phyloP scores from a whole-genome alignment of 352 stramenopile genomes.

The Pythium aquatile region DNA sequence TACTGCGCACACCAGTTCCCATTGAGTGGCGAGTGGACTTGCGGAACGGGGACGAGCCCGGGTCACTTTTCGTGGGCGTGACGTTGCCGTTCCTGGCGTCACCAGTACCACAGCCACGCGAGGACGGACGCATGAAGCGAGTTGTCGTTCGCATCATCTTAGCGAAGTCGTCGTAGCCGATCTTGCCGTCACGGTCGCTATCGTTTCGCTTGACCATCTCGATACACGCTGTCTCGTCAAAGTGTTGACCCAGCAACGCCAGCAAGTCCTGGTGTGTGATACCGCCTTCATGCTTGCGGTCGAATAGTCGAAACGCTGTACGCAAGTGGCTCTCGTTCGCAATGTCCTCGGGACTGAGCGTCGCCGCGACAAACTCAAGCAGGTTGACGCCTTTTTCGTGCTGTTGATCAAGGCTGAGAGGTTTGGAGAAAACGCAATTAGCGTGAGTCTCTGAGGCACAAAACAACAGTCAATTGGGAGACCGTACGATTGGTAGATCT shows the following conservation, averaged over 20 bases:
- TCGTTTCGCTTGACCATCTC: constrained; percentile 70
- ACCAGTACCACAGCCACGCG: constrained; percentile 9
- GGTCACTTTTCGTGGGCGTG: constrained; percentile 21
- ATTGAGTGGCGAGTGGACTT: constrained; percentile 21
- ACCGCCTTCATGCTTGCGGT: constrained; percentile 53
- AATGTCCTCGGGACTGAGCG: constrained; percentile 57
- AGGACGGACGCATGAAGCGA: constrained; percentile 10
- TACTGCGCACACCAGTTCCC: constrained; percentile 14
- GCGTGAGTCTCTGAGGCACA: neutral
- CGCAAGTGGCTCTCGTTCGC: constrained; percentile 52
- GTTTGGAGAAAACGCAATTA: neutral
- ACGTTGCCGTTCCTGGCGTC: constrained; percentile 7
- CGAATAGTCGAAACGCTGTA: constrained; percentile 59
- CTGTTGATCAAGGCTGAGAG: constrained; percentile 62
- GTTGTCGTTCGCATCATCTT: constrained; percentile 58
- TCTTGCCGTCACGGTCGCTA: constrained; percentile 61
- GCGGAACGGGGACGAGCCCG: constrained; percentile 20
- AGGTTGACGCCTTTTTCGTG: constrained; percentile 74
- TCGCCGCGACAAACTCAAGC: constrained; percentile 77
- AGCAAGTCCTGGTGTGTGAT: constrained; percentile 61
- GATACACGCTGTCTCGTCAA: constrained; percentile 46
- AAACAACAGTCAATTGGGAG: neutral
- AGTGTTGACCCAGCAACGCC: constrained; percentile 59
- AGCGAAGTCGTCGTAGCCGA: constrained; percentile 68
- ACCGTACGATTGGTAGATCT: constrained; percentile 58